These are phyloP conservation scores for Schizosaccharomyces cryophilus DNA, from an alignment of 805 yeast genomes.

Conservation along the genomic window DNA sequence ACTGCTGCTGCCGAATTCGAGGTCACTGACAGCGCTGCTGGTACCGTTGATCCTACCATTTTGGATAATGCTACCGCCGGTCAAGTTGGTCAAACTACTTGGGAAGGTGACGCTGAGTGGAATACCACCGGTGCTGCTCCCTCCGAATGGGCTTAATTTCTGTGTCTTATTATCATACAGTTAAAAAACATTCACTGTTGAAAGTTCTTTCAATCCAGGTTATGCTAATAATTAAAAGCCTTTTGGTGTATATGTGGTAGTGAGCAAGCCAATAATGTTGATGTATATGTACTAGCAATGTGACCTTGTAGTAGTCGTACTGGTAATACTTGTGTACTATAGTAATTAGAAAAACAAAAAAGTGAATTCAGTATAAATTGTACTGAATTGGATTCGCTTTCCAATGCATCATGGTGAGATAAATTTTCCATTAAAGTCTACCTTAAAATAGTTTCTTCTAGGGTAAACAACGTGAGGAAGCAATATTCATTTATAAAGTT, in stretches of 20 bases:
- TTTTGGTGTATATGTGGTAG: background rate
- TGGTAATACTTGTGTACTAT: too few relatives aligned
- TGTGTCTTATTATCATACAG: background rate
- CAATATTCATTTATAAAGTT: too few relatives aligned
- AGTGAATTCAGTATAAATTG: too few relatives aligned
- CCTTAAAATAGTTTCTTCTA: too few relatives aligned
- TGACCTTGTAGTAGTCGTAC: too few relatives aligned
- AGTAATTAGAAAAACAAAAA: too few relatives aligned
- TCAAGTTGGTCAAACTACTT: conserved; percentile 4
- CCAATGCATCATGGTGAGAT: too few relatives aligned
- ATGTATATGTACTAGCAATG: too few relatives aligned
- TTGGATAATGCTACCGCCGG: conserved; percentile 9
- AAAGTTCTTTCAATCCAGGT: background rate
- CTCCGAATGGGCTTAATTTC: conserved; percentile 3
- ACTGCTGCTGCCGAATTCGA: conserved; percentile 28
- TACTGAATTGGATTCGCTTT: too few relatives aligned
- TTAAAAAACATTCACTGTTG: background rate
- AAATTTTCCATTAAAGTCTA: too few relatives aligned
- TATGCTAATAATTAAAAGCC: background rate
- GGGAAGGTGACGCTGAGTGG: conserved; percentile 1
- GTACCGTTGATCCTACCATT: conserved; percentile 25
- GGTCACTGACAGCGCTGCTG: conserved; percentile 19
- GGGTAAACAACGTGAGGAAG: too few relatives aligned
- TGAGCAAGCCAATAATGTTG: too few relatives aligned
- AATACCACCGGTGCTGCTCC: conserved; percentile 2